A percentile compares a stretch with the other conserved stretches of the same genome.
Evolutionary conservation across 1,139 yeast species (phyloP).

Genomic region (Oligophagozyma castellii): DNA sequence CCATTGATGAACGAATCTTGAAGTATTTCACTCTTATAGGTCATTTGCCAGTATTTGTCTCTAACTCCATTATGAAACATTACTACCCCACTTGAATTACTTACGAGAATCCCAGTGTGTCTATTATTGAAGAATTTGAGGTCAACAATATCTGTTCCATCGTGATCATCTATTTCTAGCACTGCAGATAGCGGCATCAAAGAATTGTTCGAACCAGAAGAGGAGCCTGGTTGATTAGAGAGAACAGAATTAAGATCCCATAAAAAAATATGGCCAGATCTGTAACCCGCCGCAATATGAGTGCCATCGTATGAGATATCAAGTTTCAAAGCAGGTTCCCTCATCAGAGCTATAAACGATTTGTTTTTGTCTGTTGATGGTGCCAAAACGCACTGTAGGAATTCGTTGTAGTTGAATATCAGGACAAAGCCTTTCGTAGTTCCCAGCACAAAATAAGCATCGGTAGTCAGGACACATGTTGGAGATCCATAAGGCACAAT

Average conservation of each 20-base stretch:
- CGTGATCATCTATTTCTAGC: slow-evolving; percentile 17
- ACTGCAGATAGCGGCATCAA: slow-evolving; percentile 12
- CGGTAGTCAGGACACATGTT: slow-evolving; percentile 14
- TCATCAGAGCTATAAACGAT: slow-evolving; percentile 5
- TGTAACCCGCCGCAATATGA: slow-evolving; percentile 34
- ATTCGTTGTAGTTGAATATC: slow-evolving; percentile 19
- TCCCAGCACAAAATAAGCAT: slow-evolving; percentile 18
- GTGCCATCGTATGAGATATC: slow-evolving; percentile 39
- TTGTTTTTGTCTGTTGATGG: slow-evolving; percentile 9
- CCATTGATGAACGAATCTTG: slow-evolving; percentile 3
- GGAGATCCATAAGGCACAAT: slow-evolving; percentile 21
- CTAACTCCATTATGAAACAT: slow-evolving; percentile 47
- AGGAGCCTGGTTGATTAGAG: not conserved
- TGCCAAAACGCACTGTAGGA: slow-evolving; percentile 13
- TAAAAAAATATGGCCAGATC: slow-evolving; percentile 31
- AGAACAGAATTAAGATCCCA: slow-evolving; percentile 30
- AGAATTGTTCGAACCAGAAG: slow-evolving; percentile 1
- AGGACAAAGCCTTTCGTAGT: slow-evolving; percentile 19
- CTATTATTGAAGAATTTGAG: slow-evolving; percentile 43
- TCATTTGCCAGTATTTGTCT: slow-evolving; percentile 37
- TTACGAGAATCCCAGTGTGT: slow-evolving; percentile 43
- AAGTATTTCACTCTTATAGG: slow-evolving; percentile 22
- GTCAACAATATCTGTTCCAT: slow-evolving; percentile 26
- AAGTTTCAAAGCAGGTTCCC: slow-evolving; percentile 31
- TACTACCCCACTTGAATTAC: slow-evolving; percentile 47